Conservation (phyloP, 2,329 filamentous ascomycete genomes). For the Fusarium equiseti region DNA sequence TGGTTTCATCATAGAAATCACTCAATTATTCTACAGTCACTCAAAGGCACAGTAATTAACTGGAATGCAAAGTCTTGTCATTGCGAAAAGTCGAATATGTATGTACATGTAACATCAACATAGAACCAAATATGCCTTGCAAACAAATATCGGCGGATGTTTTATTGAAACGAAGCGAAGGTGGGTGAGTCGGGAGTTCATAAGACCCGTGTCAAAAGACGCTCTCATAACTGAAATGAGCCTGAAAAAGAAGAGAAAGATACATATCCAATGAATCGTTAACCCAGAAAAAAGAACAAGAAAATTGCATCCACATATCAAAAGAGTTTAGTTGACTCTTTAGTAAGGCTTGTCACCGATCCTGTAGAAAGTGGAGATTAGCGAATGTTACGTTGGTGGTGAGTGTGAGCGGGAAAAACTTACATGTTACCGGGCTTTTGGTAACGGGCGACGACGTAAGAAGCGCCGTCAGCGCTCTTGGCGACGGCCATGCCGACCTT, state of each 20-base stretch:
- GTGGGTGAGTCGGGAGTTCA: conserved; percentile 14
- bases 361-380: conserved; percentile 24
- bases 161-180: conserved; percentile 34
- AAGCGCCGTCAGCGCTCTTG: conserved; percentile 28
- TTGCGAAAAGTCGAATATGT: conserved; percentile 13
- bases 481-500: conserved; percentile 45
- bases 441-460: conserved; percentile 45
- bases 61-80: conserved; percentile 12
- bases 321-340: background rate
- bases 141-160: conserved; percentile 19
- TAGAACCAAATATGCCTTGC: conserved; percentile 6
- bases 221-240: conserved; percentile 27
- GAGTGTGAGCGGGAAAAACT: conserved; percentile 3
- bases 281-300: conserved; percentile 6
- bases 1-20: background rate
- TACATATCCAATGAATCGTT: conserved; percentile 32
- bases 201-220: conserved; percentile 22
- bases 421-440: conserved; percentile 45
- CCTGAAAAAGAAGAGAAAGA: conserved; percentile 18
- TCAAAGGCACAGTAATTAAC: background rate
- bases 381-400: background rate
- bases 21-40: background rate
- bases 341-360: conserved; percentile 43
- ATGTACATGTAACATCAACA: conserved; percentile 28
- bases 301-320: conserved; percentile 7